Evolutionary conservation across 306 rosid species (phyloP).

Genomic region (Amphicarpaea edgeworthii): DNA sequence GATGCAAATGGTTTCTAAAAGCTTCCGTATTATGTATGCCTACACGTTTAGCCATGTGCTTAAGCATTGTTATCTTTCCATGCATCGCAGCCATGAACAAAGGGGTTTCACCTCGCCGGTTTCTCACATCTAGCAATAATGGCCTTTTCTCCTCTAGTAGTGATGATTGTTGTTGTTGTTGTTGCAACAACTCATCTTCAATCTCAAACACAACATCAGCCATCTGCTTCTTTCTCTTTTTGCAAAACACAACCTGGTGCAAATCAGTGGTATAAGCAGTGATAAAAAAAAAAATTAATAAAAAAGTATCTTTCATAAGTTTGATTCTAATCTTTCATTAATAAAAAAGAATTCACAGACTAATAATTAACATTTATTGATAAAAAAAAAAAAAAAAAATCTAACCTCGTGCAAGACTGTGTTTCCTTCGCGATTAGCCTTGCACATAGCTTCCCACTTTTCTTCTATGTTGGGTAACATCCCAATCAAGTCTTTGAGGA

Average conservation of each 20-base stretch:
- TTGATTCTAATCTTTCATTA: too few relatives aligned
- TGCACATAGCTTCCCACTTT: slow-evolving; percentile 6
- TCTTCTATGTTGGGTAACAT: background rate
- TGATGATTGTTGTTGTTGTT: too few relatives aligned
- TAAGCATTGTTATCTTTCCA: slow-evolving; percentile 10
- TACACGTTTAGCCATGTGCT: background rate
- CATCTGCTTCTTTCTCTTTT: background rate
- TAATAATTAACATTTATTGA: too few relatives aligned
- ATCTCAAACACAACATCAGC: slow-evolving; percentile 4
- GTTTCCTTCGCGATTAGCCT: background rate
- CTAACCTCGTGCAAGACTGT: background rate
- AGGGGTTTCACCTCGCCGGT: slow-evolving; percentile 33
- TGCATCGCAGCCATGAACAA: slow-evolving; percentile 29
- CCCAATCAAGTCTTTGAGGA: background rate
- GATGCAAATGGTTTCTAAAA: background rate
- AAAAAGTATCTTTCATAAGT: too few relatives aligned
- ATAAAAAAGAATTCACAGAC: too few relatives aligned
- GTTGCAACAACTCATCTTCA: background rate
- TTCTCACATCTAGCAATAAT: background rate
- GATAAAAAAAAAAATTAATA: too few relatives aligned
- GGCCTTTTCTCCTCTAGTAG: background rate
- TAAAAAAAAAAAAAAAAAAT: too few relatives aligned
- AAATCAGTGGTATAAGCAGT: too few relatives aligned
- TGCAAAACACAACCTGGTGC: background rate
- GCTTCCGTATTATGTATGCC: background rate